These are phyloP conservation scores for Backusella morwellensis DNA, from an alignment of 192 early-diverging fungal genomes.

Conservation along the genomic window DNA sequence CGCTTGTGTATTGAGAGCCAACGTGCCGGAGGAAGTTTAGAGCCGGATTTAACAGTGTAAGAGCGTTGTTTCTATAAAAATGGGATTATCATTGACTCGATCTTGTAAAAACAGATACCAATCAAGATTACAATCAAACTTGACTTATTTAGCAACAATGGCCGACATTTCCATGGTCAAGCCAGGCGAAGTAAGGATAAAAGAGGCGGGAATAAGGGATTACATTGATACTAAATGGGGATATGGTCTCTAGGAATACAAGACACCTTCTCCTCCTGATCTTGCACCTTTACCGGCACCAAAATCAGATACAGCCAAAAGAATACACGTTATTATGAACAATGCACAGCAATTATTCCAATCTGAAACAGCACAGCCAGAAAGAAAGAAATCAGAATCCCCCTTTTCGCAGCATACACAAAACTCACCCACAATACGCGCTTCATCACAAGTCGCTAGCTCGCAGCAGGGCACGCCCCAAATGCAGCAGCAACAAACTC, in stretches of 20 bases:
- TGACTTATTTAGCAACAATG: constrained; percentile 38
- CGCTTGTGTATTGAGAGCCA: constrained; percentile 26
- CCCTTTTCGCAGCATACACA: background rate
- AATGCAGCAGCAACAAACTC: background rate
- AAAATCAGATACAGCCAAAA: constrained; percentile 17
- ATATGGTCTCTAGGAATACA: constrained; percentile 3
- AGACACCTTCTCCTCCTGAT: constrained; percentile 30
- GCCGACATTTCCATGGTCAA: constrained; percentile 32
- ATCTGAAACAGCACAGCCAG: background rate
- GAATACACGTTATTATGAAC: constrained; percentile 17
- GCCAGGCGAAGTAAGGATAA: constrained; percentile 24
- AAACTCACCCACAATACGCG: constrained; percentile 7
- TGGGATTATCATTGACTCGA: background rate
- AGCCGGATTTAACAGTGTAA: constrained; percentile 27
- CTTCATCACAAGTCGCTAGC: background rate
- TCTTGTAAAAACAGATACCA: constrained; percentile 23
- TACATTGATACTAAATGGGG: background rate
- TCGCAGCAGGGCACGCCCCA: background rate
- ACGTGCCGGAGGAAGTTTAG: constrained; percentile 11
- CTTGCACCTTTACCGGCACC: constrained; percentile 28
- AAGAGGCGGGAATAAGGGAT: background rate
- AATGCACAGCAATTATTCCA: constrained; percentile 25
- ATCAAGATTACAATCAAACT: constrained; percentile 34
- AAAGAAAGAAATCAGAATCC: background rate
- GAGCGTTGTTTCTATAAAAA: background rate